phyloP scores from a whole-genome alignment of 139 green algal species.

The Coelastrella sp. region DNA sequence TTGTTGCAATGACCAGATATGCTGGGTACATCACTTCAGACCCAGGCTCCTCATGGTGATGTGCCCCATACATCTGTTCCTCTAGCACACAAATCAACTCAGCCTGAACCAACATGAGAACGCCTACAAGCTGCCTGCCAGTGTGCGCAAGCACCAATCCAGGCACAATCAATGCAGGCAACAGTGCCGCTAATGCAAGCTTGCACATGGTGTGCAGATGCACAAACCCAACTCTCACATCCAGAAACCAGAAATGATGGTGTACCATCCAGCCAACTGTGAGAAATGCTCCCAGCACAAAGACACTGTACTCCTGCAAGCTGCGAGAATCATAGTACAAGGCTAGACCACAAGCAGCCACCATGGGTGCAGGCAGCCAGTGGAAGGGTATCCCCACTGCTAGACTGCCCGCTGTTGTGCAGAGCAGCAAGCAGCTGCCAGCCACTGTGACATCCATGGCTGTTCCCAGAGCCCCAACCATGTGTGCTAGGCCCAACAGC shows the following conservation, averaged over 20 bases:
- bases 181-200: slow-evolving; percentile 74
- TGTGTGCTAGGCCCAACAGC: slow-evolving; percentile 68
- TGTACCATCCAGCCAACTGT: slow-evolving; percentile 61
- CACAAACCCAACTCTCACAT: slow-evolving; percentile 73
- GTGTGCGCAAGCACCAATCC: slow-evolving; percentile 66
- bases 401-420: slow-evolving; percentile 69
- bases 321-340: slow-evolving; percentile 84
- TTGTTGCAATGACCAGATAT: slow-evolving; percentile 89
- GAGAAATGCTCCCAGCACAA: slow-evolving; percentile 71
- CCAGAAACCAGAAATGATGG: slow-evolving; percentile 87
- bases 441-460: slow-evolving; percentile 65
- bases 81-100: slow-evolving; percentile 80
- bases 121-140: slow-evolving; percentile 47
- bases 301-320: slow-evolving; percentile 86
- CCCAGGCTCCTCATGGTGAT: slow-evolving; percentile 52
- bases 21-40: slow-evolving; percentile 86
- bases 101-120: slow-evolving; percentile 69
- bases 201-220: slow-evolving; percentile 78
- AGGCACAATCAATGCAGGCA: slow-evolving; percentile 81
- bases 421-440: slow-evolving; percentile 64
- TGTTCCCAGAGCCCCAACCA: slow-evolving; percentile 59
- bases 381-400: slow-evolving; percentile 80
- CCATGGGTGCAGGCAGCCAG: slow-evolving; percentile 86
- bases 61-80: slow-evolving; percentile 74
- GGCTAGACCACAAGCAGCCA: slow-evolving; percentile 83